A percentile compares a stretch with the other conserved stretches of the same genome.
These are phyloP conservation scores for Sporothrix inflata DNA, from an alignment of 2,329 filamentous ascomycete species.

Conservation along the genomic window DNA sequence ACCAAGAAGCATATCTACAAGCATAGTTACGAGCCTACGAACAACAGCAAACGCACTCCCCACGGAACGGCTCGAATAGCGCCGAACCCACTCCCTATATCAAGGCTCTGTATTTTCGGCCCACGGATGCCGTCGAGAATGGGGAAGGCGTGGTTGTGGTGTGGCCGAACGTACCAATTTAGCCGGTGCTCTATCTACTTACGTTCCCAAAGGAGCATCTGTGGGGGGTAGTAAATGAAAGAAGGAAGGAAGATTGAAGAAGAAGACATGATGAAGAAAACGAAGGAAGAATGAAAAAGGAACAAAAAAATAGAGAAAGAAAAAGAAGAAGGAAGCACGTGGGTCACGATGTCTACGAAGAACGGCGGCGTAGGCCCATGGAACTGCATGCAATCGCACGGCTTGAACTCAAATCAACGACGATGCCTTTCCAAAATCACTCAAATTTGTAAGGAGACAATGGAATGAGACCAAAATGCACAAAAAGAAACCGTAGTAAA, in stretches of 20 bases:
- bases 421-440: too few species aligned
- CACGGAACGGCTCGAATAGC: slow-evolving; percentile 15
- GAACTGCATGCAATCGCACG: too few species aligned
- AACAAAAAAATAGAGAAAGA: background rate
- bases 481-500: too few species aligned
- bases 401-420: too few species aligned
- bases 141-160: background rate
- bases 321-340: background rate
- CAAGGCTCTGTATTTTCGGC: slow-evolving; percentile 3
- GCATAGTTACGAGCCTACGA: background rate
- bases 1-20: background rate
- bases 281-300: background rate
- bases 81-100: background rate
- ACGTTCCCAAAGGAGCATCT: background rate
- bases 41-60: background rate
- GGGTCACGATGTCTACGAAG: background rate
- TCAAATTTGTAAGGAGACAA: too few species aligned
- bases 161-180: background rate
- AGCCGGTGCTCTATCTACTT: background rate
- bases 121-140: slow-evolving; percentile 6
- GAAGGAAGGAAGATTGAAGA: background rate
- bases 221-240: too few species aligned
- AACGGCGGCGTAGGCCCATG: too few species aligned
- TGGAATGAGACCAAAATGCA: too few species aligned
- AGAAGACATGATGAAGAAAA: too few species aligned